Conservation (phyloP, 345 rosid genomes). For the Eucalyptus sp. region DNA sequence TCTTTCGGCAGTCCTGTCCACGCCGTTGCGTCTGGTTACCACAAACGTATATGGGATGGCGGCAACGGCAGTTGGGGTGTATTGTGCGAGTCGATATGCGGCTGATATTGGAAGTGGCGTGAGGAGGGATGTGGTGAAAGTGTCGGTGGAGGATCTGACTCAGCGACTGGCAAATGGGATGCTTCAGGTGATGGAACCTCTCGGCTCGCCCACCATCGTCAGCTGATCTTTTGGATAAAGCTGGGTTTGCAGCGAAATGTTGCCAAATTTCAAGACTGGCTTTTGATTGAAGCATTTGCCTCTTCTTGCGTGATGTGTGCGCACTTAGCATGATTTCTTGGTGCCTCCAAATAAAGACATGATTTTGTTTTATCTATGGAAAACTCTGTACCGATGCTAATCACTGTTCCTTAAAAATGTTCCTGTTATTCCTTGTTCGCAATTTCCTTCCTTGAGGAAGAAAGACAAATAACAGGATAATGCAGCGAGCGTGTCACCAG, state of each 20-base stretch:
- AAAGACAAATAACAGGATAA: no score
- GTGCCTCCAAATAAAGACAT: background rate
- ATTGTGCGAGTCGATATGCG: slow-evolving; percentile 75
- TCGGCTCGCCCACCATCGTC: background rate
- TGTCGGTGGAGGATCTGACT: slow-evolving; percentile 67
- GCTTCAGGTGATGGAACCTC: slow-evolving; percentile 42
- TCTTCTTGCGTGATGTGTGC: background rate
- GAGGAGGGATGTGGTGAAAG: slow-evolving; percentile 69
- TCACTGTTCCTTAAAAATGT: background rate
- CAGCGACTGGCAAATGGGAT: slow-evolving; percentile 46
- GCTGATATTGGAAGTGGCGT: slow-evolving; percentile 59
- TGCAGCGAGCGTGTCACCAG: no score
- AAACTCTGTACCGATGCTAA: background rate
- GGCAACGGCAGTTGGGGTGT: slow-evolving; percentile 64
- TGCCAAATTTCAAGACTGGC: background rate
- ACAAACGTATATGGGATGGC: slow-evolving; percentile 85
- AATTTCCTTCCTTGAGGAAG: background rate
- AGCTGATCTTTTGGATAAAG: background rate
- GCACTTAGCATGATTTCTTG: background rate
- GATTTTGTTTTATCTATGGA: background rate
- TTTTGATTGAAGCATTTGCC: background rate
- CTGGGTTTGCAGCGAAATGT: background rate
- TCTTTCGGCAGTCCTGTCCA: slow-evolving; percentile 65
- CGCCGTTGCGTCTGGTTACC: slow-evolving; percentile 58
- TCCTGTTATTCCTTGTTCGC: background rate